Evolutionary conservation across 169 alveolate genomes (phyloP).

Genomic region (Plasmodium gonderi): DNA sequence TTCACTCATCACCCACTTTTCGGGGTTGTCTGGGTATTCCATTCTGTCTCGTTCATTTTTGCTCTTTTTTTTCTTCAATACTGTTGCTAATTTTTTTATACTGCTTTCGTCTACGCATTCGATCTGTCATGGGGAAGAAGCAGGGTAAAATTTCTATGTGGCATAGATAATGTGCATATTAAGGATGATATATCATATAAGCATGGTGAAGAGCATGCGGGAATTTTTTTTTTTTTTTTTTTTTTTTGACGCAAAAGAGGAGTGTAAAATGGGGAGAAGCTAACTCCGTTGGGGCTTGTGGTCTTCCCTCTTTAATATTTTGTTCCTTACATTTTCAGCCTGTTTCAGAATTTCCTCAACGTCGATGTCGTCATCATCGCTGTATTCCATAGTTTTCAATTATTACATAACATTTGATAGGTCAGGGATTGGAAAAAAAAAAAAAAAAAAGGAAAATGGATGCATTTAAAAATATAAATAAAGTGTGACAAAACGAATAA

Average conservation of each 20-base stretch:
- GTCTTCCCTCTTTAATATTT: background rate
- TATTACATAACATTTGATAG: background rate
- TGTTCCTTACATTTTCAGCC: slow-evolving; percentile 59
- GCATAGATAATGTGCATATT: background rate
- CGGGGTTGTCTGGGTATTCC: slow-evolving; percentile 72
- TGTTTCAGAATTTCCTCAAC: slow-evolving; percentile 66
- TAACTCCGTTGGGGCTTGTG: background rate
- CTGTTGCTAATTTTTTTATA: slow-evolving; percentile 50
- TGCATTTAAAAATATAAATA: background rate
- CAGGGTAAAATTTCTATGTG: background rate
- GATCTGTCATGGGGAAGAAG: background rate
- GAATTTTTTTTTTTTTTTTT: no score
- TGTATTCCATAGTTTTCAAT: slow-evolving; percentile 32
- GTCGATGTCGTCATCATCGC: slow-evolving; percentile 72
- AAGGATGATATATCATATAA: background rate
- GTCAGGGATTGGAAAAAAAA: background rate
- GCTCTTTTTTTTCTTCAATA: slow-evolving; percentile 50
- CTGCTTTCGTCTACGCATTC: slow-evolving; percentile 70
- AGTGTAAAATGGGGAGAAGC: background rate
- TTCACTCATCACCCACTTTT: slow-evolving; percentile 73
- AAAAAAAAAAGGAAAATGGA: background rate
- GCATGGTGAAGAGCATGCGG: background rate
- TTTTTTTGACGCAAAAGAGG: background rate
- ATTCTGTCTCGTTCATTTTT: slow-evolving; percentile 73
- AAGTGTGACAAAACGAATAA: background rate